Base-by-base conservation (phyloP, 1,284 basidiomycete genomes). In the Pterulicium gracile region DNA sequence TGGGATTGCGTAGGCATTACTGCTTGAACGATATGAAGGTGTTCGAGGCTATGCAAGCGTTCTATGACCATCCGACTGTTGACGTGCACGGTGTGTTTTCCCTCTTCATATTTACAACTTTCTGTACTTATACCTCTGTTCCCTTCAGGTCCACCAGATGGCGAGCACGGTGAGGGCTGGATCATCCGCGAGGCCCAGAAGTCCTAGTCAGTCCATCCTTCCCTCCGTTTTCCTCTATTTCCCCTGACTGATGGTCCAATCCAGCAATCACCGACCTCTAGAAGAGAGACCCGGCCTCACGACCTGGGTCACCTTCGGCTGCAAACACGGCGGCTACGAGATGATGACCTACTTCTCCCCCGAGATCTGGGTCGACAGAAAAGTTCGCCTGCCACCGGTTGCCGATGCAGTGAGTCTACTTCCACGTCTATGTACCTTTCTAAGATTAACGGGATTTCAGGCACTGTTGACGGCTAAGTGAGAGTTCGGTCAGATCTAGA, bases 311-410 rank as follows among this genome's bases (percentile, higher is more conserved):
- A 60, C 60, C 2, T 54, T 61, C 41, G 60, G 55, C 13, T 36
- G 57, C 3, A 61, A 61, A 48, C 55, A 56, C 43, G 53, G 54
- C 22, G 58, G 57, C 7, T 60, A 56, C 55, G 60, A 61, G 43
- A 22, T 61, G 20, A 61, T 58, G 13, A 60, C 48, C 42, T 61
- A 61, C 44, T 61, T 61, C 50, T 60, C 60, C 4, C 58, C 60
- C 14, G 58, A 61, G 49, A 46, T 55, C n/a, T 57, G 56, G 56
- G n/a, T n/a, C n/a, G n/a, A n/a, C n/a, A n/a, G n/a, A n/a, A n/a
- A n/a, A n/a, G n/a, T n/a, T n/a, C n/a, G n/a, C n/a, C n/a, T n/a
- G n/a, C n/a, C n/a, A n/a, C n/a, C n/a, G n/a, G n/a, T n/a, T n/a
- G n/a, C n/a, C n/a, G n/a, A n/a, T n/a, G n/a, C n/a, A n/a, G n/a